Conservation (phyloP, 768 basidiomycete genomes). For the Saitozyma podzolica region DNA sequence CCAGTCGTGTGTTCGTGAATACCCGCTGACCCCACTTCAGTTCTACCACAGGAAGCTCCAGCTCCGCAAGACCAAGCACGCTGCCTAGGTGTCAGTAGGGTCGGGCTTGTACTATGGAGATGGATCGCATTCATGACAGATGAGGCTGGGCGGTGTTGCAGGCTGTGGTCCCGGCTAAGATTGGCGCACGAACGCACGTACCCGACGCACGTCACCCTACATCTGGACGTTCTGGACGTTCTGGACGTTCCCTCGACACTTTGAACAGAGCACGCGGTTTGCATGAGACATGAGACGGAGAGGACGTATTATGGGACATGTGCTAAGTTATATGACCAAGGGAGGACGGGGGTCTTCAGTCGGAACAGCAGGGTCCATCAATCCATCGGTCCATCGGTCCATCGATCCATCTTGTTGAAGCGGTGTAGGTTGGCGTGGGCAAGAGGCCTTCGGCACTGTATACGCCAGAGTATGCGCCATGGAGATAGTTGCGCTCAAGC, state of each 20-base stretch:
- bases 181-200: not conserved
- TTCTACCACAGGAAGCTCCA: slow-evolving; percentile 94
- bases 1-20: not conserved
- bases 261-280: no score
- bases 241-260: no score
- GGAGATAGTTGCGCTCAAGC: not conserved
- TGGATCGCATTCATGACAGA: slow-evolving; percentile 8
- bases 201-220: no score
- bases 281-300: no score
- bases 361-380: not conserved
- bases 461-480: no score
- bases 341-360: no score
- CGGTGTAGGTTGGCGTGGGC: no score
- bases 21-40: slow-evolving; percentile 54
- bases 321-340: no score
- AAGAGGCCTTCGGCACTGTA: no score
- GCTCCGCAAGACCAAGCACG: slow-evolving; percentile 94
- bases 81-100: slow-evolving; percentile 47
- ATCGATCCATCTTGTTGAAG: not conserved
- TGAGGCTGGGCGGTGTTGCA: not conserved
- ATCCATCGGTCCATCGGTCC: not conserved
- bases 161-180: not conserved
- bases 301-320: no score
- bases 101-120: slow-evolving; percentile 18
- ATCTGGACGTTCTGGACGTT: no score